A percentile compares a stretch with the other conserved stretches of the same genome.
Evolutionary conservation across 1,284 basidiomycete species (phyloP).

Genomic region (Anthracocystis setariae): DNA sequence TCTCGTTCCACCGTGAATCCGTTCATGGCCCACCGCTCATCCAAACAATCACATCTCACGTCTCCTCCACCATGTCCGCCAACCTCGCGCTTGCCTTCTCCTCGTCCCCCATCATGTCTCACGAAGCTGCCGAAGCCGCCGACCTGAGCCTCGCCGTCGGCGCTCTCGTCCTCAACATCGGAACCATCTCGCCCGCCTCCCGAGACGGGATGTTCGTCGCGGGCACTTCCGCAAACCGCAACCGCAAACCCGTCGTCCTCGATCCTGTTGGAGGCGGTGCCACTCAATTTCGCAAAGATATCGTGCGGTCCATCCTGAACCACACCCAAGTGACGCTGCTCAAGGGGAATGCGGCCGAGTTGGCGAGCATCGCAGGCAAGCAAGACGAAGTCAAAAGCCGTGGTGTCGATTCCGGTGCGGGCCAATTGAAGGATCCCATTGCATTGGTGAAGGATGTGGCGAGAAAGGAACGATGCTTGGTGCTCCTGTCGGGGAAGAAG

Average conservation of each 20-base stretch:
- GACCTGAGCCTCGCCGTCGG: constrained; percentile 79
- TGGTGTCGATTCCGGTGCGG: constrained; percentile 87
- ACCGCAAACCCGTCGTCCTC: constrained; percentile 77
- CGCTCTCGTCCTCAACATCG: constrained; percentile 87
- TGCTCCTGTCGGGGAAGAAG: constrained; percentile 82
- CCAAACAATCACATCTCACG: constrained; percentile 85
- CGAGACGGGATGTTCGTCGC: constrained; percentile 82
- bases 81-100: constrained; percentile 89
- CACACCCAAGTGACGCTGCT: constrained; percentile 89
- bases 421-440: constrained; percentile 79
- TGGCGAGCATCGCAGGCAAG: constrained; percentile 80
- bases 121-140: constrained; percentile 77
- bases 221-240: constrained; percentile 70
- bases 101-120: constrained; percentile 87
- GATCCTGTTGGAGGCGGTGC: constrained; percentile 95
- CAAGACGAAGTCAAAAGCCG: constrained; percentile 75
- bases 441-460: constrained; percentile 79
- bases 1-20: constrained; percentile 30
- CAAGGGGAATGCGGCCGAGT: constrained; percentile 94
- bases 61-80: constrained; percentile 88
- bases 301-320: constrained; percentile 77
- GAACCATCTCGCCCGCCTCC: constrained; percentile 77
- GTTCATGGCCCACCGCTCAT: constrained; percentile 48
- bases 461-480: constrained; percentile 79
- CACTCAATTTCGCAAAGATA: constrained; percentile 76